Evolutionary conservation across 2,329 filamentous ascomycete species (phyloP), one percentile per base, ranked within the genome.

Genomic region (Nemania serpens): DNA sequence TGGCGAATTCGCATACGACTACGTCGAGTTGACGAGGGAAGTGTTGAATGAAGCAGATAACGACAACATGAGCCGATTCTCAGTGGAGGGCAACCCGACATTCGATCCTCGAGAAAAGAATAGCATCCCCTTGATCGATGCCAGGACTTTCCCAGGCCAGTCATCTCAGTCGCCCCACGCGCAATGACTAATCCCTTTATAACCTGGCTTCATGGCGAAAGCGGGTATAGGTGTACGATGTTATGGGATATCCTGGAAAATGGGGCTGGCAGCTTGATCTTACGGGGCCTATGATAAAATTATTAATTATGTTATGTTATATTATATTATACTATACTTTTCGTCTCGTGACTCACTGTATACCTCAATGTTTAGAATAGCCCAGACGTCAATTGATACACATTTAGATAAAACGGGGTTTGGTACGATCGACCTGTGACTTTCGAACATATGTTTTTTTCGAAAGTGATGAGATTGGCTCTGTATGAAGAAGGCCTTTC

Each of bases 1-100:
- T 71, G 93, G 93, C 74, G 93, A 96, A 79, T 96, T 95, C 74
- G 93, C 91, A n/a, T 96, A 96, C 75, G 93, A 96, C 76, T 96
- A 96, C 70, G 91, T 96, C 66, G 92, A 96, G 81, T 81, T 95
- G 66, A 79, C 75, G 22, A 68, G 75, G 37, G 80, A 82, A 69
- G 78, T 82, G 41, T 71, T 82, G 50, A 81, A 77, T 62, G 80
- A 81, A 46, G 73, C 78, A 9, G 79, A 82, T 17, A 77, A 74
- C 62, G 80, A 82, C 55, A 74, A 72, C 5, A 75, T 70, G 7
- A 81, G 76, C 63, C 74, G 79, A 37, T 82, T 78, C 65, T 81
- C 79, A 5, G 74, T 70, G 33, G 78, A 78, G 18, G 74, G 74
- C 17, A 66, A 69, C 15, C 74, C 66, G 39, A 63, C 75, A 2